Conservation (phyloP, 2,329 filamentous ascomycete genomes). For the Chaetothyriales sp. region DNA sequence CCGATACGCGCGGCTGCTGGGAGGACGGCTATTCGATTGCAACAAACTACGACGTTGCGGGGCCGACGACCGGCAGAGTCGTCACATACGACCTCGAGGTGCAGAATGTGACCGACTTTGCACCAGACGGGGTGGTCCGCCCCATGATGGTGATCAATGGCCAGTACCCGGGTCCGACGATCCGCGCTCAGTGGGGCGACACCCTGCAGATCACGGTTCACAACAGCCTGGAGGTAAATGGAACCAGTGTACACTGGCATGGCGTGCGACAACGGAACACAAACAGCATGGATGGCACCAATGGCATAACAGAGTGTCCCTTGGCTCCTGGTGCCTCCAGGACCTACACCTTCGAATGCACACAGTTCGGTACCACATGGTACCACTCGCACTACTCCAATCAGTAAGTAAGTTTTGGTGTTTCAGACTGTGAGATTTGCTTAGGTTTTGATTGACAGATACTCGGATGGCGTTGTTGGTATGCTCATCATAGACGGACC, state of each 20-base stretch:
- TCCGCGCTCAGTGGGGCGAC: constrained; percentile 51
- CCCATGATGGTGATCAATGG: constrained; percentile 39
- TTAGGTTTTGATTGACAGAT: neutral
- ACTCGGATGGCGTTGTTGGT: constrained; percentile 14
- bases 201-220: constrained; percentile 38
- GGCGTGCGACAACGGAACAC: constrained; percentile 43
- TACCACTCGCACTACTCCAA: constrained; percentile 47
- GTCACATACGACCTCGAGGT: constrained; percentile 16
- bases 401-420: constrained; percentile 3
- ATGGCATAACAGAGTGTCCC: constrained; percentile 37
- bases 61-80: constrained; percentile 16
- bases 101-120: constrained; percentile 21
- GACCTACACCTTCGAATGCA: constrained; percentile 45
- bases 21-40: constrained; percentile 16
- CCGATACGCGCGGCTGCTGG: constrained; percentile 17
- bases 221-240: constrained; percentile 40
- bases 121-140: constrained; percentile 32
- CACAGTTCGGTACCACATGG: constrained; percentile 41
- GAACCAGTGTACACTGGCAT: constrained; percentile 49
- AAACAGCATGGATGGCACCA: constrained; percentile 43
- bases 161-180: constrained; percentile 50
- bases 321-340: constrained; percentile 36
- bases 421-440: neutral
- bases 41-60: constrained; percentile 16
- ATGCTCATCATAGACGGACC: constrained; percentile 16